Conservation (phyloP, 2,329 filamentous ascomycete genomes). For the Periconia sp. region DNA sequence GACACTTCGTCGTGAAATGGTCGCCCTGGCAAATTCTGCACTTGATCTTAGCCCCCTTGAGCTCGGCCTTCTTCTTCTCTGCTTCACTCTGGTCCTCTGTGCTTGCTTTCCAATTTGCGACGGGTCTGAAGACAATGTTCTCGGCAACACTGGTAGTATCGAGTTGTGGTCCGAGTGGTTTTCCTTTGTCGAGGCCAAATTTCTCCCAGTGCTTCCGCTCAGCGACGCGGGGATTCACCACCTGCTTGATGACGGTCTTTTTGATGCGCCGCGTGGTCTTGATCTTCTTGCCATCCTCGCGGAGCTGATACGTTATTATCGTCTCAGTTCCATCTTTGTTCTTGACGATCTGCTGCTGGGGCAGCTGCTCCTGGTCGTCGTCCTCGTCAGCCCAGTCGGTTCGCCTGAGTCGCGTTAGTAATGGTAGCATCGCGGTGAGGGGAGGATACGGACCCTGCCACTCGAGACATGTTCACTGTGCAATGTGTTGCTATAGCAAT, state of each 20-base stretch:
- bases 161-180: slow-evolving; percentile 78
- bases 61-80: slow-evolving; percentile 70
- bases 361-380: slow-evolving; percentile 77
- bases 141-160: slow-evolving; percentile 95
- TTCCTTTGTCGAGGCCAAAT: slow-evolving; percentile 89
- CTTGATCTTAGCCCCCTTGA: slow-evolving; percentile 99
- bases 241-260: slow-evolving; percentile 87
- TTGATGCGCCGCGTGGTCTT: slow-evolving; percentile 97
- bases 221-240: slow-evolving; percentile 95
- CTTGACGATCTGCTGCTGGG: slow-evolving; percentile 83
- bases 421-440: neutral
- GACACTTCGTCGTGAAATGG: slow-evolving; percentile 98
- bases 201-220: slow-evolving; percentile 93
- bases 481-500: slow-evolving; percentile 7
- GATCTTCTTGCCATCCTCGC: slow-evolving; percentile 93
- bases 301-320: slow-evolving; percentile 85
- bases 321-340: slow-evolving; percentile 99
- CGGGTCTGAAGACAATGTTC: slow-evolving; percentile 96
- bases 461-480: slow-evolving; percentile 42
- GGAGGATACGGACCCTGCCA: slow-evolving; percentile 39
- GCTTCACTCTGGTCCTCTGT: slow-evolving; percentile 78
- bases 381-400: slow-evolving; percentile 93
- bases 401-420: slow-evolving; percentile 49
- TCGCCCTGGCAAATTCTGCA: slow-evolving; percentile 98
- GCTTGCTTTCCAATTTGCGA: slow-evolving; percentile 91